Evolutionary conservation across 495 filamentous ascomycete species (phyloP), one percentile per base, ranked within the genome.

Genomic region (Chaetomidium leptoderma): DNA sequence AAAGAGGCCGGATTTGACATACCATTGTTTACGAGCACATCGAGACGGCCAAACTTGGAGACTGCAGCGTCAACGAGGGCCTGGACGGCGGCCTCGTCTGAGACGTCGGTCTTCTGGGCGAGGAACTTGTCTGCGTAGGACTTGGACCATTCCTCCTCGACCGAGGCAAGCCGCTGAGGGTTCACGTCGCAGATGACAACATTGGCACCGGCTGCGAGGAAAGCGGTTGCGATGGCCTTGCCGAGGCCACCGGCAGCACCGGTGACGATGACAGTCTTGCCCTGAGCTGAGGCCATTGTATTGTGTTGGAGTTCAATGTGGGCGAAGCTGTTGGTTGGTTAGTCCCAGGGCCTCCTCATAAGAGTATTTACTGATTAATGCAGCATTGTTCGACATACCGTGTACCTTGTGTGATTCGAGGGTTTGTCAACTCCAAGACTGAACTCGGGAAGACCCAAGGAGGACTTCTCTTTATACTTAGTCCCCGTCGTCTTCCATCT

Each of bases 1-100:
- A 5, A 32, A 32, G 10, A 10, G 32, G 32, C 9, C 32, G 32
- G 14, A 13, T 8, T 2, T 35, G 32, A 35, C n/a, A 35, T 35
- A 35, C 32, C 32, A 24, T 78, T 79, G 69, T 80, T 82, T 62
- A 81, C 62, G 11, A 81, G 65, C 16, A 79, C 60, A 52, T 81
- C 78, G 27, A 81, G 61, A 26, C 72, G 68, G 35, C 70, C 73
- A 61, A 76, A 77, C 58, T 62, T 64, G 24, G 66, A 59, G 10
- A 70, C 67, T 43, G 70, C 60, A 30, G 57, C 57, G 42, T 60
- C 70, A 23, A 76, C 58, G 17, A 77, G 70, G 14, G 49, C 37
- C 17, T 68, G 57, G 6, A 78, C 69, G 7, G 66, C 64, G 13
- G 65, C 61, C 53, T 75, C 73, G 62, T 66, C 61, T 5, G 73